A percentile compares a stretch with the other conserved stretches of the same genome.
Evolutionary conservation across 2,329 filamentous ascomycete species (phyloP).

Genomic region (Aspergillus sp.): DNA sequence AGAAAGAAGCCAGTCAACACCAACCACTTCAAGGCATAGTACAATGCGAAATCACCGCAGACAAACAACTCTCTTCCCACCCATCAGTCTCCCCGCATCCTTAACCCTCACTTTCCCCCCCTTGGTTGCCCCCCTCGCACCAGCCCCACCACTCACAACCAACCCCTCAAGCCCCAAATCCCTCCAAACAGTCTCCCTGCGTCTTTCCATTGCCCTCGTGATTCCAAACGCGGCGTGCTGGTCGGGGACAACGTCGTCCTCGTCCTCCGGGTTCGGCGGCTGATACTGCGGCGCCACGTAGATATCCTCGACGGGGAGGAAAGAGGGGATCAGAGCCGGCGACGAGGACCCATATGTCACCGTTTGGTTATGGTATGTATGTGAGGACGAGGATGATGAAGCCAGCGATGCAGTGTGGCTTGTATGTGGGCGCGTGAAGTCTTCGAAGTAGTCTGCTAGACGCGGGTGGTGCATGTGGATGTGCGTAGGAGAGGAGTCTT

Average conservation of each 20-base stretch:
- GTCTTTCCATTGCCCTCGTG: slow-evolving; percentile 58
- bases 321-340: slow-evolving; percentile 39
- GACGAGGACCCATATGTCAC: slow-evolving; percentile 33
- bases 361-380: slow-evolving; percentile 17
- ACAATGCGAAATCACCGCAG: slow-evolving; percentile 28
- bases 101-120: slow-evolving; percentile 25
- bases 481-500: slow-evolving; percentile 51
- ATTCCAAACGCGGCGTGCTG: slow-evolving; percentile 69
- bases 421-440: slow-evolving; percentile 49
- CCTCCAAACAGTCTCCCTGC: slow-evolving; percentile 56
- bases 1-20: background rate
- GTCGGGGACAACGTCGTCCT: slow-evolving; percentile 67
- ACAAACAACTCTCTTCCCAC: slow-evolving; percentile 38
- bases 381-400: slow-evolving; percentile 11
- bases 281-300: slow-evolving; percentile 61
- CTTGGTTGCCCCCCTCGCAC: slow-evolving; percentile 19
- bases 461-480: slow-evolving; percentile 51
- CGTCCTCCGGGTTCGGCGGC: slow-evolving; percentile 65
- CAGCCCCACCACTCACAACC: slow-evolving; percentile 20
- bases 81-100: slow-evolving; percentile 37
- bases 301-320: slow-evolving; percentile 59
- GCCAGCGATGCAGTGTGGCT: slow-evolving; percentile 20
- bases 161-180: slow-evolving; percentile 46
- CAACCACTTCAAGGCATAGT: background rate
- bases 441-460: slow-evolving; percentile 52